Conservation (phyloP, 2,329 filamentous ascomycete genomes). For the Alternaria sp. region DNA sequence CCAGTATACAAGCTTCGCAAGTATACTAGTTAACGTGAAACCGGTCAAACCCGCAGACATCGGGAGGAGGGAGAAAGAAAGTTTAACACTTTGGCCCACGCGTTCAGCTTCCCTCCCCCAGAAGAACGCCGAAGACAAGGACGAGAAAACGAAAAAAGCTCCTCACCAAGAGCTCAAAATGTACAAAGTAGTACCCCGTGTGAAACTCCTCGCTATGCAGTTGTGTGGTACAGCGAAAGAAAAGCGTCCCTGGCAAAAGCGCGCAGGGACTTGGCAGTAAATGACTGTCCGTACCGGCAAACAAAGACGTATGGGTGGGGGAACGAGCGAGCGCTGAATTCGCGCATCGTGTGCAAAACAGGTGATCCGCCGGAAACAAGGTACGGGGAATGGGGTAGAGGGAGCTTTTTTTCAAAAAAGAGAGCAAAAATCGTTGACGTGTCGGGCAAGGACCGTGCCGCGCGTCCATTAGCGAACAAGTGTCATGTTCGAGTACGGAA, state of each 20-base stretch:
- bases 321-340: neutral
- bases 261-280: conserved; percentile 3
- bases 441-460: conserved; percentile 15
- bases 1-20: neutral
- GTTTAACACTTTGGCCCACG: neutral
- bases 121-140: conserved; percentile 10
- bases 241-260: neutral
- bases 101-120: neutral
- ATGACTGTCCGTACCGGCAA: neutral
- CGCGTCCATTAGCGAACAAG: conserved; percentile 20
- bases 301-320: neutral
- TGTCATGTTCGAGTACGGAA: conserved; percentile 22
- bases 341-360: conserved; percentile 11
- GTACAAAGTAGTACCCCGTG: conserved; percentile 15
- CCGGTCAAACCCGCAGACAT: neutral
- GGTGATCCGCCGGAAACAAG: neutral
- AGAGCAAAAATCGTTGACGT: conserved; percentile 6
- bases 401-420: conserved; percentile 1
- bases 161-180: conserved; percentile 27
- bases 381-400: neutral
- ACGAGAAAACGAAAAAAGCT: conserved; percentile 2
- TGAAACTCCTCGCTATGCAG: conserved; percentile 46
- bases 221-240: conserved; percentile 28
- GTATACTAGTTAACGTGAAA: neutral
- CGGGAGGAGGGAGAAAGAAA: neutral